A percentile compares a stretch with the other conserved stretches of the same genome.
phyloP scores from a whole-genome alignment of 2,329 filamentous ascomycete genomes.

The Zalaria obscura region DNA sequence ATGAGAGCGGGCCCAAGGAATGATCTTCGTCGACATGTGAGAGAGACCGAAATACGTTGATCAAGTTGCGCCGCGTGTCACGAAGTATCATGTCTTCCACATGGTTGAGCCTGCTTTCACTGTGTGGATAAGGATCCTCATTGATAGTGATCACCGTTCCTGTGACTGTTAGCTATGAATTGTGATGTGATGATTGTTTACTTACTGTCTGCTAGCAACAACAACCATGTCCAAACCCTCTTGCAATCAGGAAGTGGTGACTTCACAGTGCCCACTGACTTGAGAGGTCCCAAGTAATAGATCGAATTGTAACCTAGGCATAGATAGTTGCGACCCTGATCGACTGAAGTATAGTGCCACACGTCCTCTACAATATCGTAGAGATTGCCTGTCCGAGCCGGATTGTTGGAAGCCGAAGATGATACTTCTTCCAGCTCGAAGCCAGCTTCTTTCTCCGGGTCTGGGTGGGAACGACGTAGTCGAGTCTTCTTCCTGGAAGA shows the following conservation, averaged over 20 bases:
- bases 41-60: constrained; percentile 47
- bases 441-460: constrained; percentile 19
- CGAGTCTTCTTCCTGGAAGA: neutral
- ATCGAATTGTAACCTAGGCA: constrained; percentile 60
- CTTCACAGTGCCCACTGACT: constrained; percentile 10
- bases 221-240: constrained; percentile 57
- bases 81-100: constrained; percentile 33
- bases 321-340: constrained; percentile 53
- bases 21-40: constrained; percentile 36
- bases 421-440: constrained; percentile 14
- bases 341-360: constrained; percentile 63
- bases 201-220: constrained; percentile 47
- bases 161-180: too few species aligned
- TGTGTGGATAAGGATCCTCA: constrained; percentile 37
- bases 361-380: constrained; percentile 52
- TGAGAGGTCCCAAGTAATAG: constrained; percentile 19
- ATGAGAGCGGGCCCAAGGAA: constrained; percentile 22
- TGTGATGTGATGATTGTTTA: too few species aligned
- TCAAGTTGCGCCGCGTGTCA: constrained; percentile 41
- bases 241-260: constrained; percentile 30
- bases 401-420: constrained; percentile 21
- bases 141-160: constrained; percentile 56
- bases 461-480: constrained; percentile 3
- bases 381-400: constrained; percentile 24
- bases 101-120: constrained; percentile 17